Conservation (phyloP, 495 filamentous ascomycete genomes). For the Penicillium lividum region DNA sequence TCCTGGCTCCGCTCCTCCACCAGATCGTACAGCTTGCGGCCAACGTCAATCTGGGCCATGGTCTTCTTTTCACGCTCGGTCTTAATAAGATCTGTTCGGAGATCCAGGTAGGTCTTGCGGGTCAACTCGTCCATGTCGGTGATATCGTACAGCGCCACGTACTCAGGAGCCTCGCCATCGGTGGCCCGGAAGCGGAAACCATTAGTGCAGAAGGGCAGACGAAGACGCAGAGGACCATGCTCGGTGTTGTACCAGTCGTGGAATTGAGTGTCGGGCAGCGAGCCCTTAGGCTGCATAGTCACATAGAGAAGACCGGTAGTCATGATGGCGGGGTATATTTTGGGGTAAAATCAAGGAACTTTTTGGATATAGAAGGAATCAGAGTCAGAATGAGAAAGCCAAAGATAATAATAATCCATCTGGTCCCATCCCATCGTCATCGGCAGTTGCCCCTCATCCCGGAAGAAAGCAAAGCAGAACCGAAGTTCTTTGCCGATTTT, state of each 20-base stretch:
- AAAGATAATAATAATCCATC: background rate
- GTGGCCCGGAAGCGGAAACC: constrained; percentile 74
- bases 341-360: background rate
- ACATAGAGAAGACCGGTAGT: constrained; percentile 71
- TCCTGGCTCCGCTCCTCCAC: constrained; percentile 52
- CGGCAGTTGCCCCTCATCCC: constrained; percentile 14
- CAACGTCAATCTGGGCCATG: constrained; percentile 73
- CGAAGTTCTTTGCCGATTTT: constrained; percentile 28
- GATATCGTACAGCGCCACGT: constrained; percentile 79
- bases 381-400: background rate
- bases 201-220: constrained; percentile 70
- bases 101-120: constrained; percentile 62
- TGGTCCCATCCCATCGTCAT: constrained; percentile 2
- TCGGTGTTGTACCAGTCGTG: constrained; percentile 93
- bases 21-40: constrained; percentile 67
- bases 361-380: constrained; percentile 1
- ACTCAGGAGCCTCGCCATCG: constrained; percentile 61
- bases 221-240: constrained; percentile 75
- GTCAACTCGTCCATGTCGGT: constrained; percentile 68
- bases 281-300: constrained; percentile 70
- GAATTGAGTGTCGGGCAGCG: constrained; percentile 67
- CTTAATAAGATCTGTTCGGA: constrained; percentile 64
- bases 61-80: constrained; percentile 72
- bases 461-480: constrained; percentile 29
- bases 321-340: constrained; percentile 26